Percentiles rank a stretch among this genome's conserved stretches.
Evolutionary conservation across 1,284 basidiomycete genomes (phyloP).

Genomic region (Neolentinus lepideus): DNA sequence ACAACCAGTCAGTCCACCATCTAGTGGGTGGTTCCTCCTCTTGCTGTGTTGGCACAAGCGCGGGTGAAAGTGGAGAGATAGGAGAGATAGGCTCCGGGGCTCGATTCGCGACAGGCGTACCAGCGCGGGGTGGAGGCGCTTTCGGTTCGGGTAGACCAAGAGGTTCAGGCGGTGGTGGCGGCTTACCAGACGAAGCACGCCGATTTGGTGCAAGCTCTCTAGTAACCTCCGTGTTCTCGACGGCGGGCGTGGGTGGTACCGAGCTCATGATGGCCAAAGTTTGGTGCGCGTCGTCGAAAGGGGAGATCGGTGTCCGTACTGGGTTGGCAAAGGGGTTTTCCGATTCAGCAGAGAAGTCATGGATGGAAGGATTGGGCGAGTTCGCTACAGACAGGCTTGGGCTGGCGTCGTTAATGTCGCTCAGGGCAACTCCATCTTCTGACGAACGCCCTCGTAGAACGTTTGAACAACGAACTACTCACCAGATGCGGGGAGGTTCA

Average conservation of each 20-base stretch:
- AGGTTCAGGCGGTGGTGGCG: conserved; percentile 41
- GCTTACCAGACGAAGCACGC: background rate
- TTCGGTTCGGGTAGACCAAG: conserved; percentile 50
- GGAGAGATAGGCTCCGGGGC: conserved; percentile 36
- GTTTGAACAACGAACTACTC: too few relatives aligned
- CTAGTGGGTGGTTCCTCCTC: conserved; percentile 30
- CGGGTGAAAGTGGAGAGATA: conserved; percentile 24
- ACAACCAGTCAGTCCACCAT: conserved; percentile 83
- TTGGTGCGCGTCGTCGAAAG: conserved; percentile 36
- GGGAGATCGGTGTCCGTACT: conserved; percentile 32
- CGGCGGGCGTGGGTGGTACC: conserved; percentile 9
- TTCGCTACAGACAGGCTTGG: conserved; percentile 21
- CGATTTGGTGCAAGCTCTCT: conserved; percentile 15
- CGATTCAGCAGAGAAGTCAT: conserved; percentile 15
- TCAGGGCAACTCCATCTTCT: conserved; percentile 39
- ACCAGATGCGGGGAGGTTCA: too few relatives aligned
- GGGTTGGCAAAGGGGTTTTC: conserved; percentile 50
- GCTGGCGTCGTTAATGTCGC: conserved; percentile 34
- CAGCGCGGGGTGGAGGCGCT: conserved; percentile 43
- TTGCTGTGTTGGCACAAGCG: conserved; percentile 12
- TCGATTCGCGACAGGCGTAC: conserved; percentile 18
- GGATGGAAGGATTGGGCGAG: conserved; percentile 29
- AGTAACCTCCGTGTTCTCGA: conserved; percentile 4
- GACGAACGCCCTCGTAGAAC: conserved; percentile 28
- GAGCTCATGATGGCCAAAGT: conserved; percentile 22